Evolutionary conservation across 2,329 filamentous ascomycete species (phyloP), one percentile per base, ranked within the genome.

Genomic region (Cadophora malorum): DNA sequence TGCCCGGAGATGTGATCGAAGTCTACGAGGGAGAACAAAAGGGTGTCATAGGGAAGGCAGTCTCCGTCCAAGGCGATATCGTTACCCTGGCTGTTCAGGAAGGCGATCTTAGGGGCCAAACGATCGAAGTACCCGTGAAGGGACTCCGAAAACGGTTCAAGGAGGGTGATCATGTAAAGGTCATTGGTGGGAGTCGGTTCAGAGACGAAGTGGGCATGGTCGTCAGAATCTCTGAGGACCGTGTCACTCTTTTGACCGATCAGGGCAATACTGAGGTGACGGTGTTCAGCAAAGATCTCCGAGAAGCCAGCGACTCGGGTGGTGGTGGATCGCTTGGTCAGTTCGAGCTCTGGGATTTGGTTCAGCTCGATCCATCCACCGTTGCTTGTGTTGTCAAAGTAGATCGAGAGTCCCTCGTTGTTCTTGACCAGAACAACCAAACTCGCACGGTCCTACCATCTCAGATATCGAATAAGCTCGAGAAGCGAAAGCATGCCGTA

Each of bases 121-220:
- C 86, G 5, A 96, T 99, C 56, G 95, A 98, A 78, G 94, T 97
- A 12, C 96, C 96, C 0, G 91, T 94, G 70, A 96, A 96, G 80
- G 92, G 93, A 55, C 85, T 99, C 31, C 92, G 96, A 67, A 99
- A 99, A 81, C 88, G 93, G 35, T 99, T 99, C 85, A 89, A 87
- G 72, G 87, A 94, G 70, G 96, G 96, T 83, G 96, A 99, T 76
- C 96, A 99, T 77, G 96, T 99, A 83, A 98, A 98, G 83, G 96
- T 99, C 73, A 97, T 97, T 78, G 95, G 96, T 65, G 95, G 94
- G 49, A 97, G 94, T 81, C 91, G 93, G 74, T 98, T 94, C 79
- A 89, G 92, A 65, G 96, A 97, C 74, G 96, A 99, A 81, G 91
- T 98, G 55, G 96, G 96, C 80, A 97, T 97, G 88, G 94, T 99